Evolutionary conservation across 2,329 filamentous ascomycete species (phyloP).

Genomic region (Sporothrix globosa): DNA sequence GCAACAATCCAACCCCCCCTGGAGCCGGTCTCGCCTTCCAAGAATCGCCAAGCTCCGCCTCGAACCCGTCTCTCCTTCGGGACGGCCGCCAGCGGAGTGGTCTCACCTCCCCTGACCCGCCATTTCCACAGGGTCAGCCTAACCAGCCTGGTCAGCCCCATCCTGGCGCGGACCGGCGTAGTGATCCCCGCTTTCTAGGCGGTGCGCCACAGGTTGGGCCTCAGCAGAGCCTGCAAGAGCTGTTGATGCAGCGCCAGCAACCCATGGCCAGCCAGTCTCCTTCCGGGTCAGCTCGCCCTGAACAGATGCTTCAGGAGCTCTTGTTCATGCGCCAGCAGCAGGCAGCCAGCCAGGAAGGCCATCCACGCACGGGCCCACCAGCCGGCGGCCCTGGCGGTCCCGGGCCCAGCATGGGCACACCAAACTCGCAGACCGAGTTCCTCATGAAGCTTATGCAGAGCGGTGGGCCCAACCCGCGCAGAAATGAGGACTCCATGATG

Average conservation of each 20-base stretch:
- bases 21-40: slow-evolving; percentile 33
- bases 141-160: not conserved
- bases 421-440: slow-evolving; percentile 76
- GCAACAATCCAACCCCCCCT: slow-evolving; percentile 29
- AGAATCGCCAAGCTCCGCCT: slow-evolving; percentile 25
- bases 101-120: slow-evolving; percentile 52
- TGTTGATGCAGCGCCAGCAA: slow-evolving; percentile 62
- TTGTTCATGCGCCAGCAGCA: slow-evolving; percentile 61
- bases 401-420: slow-evolving; percentile 35
- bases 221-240: slow-evolving; percentile 64
- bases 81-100: slow-evolving; percentile 45
- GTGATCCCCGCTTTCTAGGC: slow-evolving; percentile 48
- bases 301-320: slow-evolving; percentile 65
- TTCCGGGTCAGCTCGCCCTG: slow-evolving; percentile 11
- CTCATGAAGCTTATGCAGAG: slow-evolving; percentile 80
- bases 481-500: slow-evolving; percentile 58
- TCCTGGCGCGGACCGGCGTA: slow-evolving; percentile 47
- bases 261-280: slow-evolving; percentile 24
- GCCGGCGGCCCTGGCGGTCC: not conserved
- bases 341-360: slow-evolving; percentile 53
- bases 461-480: slow-evolving; percentile 48
- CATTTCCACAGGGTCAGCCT: slow-evolving; percentile 47
- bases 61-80: slow-evolving; percentile 30
- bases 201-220: slow-evolving; percentile 42
- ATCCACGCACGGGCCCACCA: slow-evolving; percentile 39